These are phyloP conservation scores for Mucor sp. DNA, from an alignment of 371 early-diverging fungal species.

Conservation along the genomic window DNA sequence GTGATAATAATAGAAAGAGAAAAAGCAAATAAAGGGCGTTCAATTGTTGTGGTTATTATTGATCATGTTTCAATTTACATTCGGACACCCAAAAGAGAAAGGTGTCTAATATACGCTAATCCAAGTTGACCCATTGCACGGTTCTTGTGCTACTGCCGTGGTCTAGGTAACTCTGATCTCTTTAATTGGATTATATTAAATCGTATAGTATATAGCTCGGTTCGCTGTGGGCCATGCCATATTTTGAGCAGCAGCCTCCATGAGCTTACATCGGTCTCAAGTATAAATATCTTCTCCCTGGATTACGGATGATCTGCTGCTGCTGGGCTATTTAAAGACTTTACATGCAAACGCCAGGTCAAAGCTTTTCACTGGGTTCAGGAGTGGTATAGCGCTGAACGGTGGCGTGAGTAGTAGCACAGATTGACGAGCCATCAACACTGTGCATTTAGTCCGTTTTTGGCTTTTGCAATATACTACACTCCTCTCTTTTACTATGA, in stretches of 20 bases:
- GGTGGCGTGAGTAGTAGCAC: background rate
- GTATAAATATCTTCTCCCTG: background rate
- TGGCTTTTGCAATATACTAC: background rate
- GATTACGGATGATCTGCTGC: background rate
- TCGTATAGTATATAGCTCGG: background rate
- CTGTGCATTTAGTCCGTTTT: background rate
- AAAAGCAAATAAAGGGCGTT: background rate
- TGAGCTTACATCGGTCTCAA: background rate
- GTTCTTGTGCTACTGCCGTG: background rate
- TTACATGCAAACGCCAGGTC: background rate
- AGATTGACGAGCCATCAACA: background rate
- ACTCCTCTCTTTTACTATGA: background rate
- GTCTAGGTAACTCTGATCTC: background rate
- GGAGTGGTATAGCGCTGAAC: background rate
- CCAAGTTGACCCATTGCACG: background rate
- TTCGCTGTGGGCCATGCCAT: background rate
- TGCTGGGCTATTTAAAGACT: background rate
- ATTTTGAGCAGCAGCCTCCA: background rate
- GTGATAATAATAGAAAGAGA: constrained; percentile 1
- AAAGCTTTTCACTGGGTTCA: background rate
- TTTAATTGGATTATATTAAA: background rate
- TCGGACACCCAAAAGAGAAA: background rate
- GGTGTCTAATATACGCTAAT: background rate
- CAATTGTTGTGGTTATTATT: background rate
- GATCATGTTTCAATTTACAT: constrained; percentile 1